These are phyloP conservation scores for Quercus cerris DNA, from an alignment of 306 rosid species.

Conservation along the genomic window DNA sequence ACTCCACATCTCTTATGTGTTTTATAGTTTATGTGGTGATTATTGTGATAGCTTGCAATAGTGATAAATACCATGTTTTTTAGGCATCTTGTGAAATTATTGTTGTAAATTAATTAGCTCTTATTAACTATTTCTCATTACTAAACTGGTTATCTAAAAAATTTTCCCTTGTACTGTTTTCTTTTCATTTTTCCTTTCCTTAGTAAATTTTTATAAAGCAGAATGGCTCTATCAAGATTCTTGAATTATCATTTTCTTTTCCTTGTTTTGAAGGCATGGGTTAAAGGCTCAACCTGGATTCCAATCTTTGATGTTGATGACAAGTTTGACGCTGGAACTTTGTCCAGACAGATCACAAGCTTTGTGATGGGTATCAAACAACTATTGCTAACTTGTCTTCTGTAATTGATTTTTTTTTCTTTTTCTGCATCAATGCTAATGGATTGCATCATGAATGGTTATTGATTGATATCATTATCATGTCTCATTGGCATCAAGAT, in stretches of 20 bases:
- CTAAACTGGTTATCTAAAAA: slow-evolving; percentile 3
- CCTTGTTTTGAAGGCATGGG: slow-evolving; percentile 73
- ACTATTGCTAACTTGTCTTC: slow-evolving; percentile 12
- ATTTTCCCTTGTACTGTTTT: not conserved
- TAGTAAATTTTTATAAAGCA: not conserved
- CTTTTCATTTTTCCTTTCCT: not conserved
- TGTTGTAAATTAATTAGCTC: not conserved
- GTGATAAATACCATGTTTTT: not conserved
- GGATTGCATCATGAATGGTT: not conserved
- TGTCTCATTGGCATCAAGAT: not conserved
- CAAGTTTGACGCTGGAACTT: slow-evolving; percentile 52
- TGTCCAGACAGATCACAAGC: slow-evolving; percentile 63
- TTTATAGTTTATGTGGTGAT: not conserved
- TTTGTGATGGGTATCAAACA: slow-evolving; percentile 72
- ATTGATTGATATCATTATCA: not conserved
- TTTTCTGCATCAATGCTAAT: not conserved
- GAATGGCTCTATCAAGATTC: not conserved
- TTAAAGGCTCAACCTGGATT: slow-evolving; percentile 87
- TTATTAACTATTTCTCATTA: slow-evolving; percentile 3
- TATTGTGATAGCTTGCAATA: not conserved
- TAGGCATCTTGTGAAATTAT: slow-evolving; percentile 9
- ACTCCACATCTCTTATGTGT: not conserved
- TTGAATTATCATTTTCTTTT: slow-evolving; percentile 14
- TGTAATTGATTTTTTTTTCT: not conserved
- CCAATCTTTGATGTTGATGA: slow-evolving; percentile 74